A percentile compares a stretch with the other conserved stretches of the same genome.
These are phyloP conservation scores for Cryoendolithus antarcticus DNA, from an alignment of 2,329 filamentous ascomycete species.

Conservation along the genomic window DNA sequence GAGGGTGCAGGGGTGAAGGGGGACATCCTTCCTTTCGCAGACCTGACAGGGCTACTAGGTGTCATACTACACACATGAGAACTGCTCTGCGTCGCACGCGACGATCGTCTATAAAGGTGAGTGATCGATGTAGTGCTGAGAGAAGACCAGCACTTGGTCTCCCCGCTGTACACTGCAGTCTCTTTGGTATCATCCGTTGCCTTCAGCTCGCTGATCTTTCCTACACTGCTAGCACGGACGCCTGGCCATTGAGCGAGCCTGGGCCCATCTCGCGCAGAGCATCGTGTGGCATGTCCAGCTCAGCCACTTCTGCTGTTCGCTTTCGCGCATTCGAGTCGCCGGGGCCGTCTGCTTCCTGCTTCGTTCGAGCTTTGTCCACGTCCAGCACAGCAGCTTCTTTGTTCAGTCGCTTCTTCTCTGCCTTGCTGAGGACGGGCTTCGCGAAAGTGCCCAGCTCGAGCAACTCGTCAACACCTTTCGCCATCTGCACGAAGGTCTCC, in stretches of 20 bases:
- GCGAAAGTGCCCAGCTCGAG: constrained; percentile 39
- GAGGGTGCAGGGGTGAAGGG: constrained; percentile 9
- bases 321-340: constrained; percentile 12
- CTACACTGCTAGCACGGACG: constrained; percentile 15
- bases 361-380: constrained; percentile 9
- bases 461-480: constrained; percentile 51
- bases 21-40: too few species aligned
- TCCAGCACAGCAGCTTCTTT: constrained; percentile 17
- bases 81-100: too few species aligned
- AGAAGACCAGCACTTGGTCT: too few species aligned
- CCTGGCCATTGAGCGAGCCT: constrained; percentile 14
- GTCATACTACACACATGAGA: too few species aligned
- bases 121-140: too few species aligned
- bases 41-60: too few species aligned
- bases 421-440: constrained; percentile 37
- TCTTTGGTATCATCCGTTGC: too few species aligned
- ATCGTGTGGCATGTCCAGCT: constrained; percentile 17
- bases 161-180: too few species aligned
- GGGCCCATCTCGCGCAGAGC: constrained; percentile 15
- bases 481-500: constrained; percentile 46
- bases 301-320: constrained; percentile 15
- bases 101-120: too few species aligned
- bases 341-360: constrained; percentile 6
- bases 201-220: constrained; percentile 10
- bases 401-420: constrained; percentile 32